Evolutionary conservation across 805 yeast species (phyloP).

Genomic region (Yarrowia bubula): DNA sequence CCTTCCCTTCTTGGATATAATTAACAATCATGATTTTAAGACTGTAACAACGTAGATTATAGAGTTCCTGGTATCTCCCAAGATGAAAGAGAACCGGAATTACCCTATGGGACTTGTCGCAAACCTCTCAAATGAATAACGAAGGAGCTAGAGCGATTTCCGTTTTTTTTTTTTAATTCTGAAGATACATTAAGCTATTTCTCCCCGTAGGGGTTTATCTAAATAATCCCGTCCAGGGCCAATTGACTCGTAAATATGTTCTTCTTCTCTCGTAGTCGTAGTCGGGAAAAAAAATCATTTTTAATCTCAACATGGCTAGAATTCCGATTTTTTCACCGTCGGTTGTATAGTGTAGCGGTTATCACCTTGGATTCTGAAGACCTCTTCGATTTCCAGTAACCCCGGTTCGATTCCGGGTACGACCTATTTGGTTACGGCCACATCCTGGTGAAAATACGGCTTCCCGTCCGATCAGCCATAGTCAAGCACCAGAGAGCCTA

Average conservation of each 20-base stretch:
- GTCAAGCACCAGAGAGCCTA: slow-evolving; percentile 27
- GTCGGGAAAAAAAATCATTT: not conserved
- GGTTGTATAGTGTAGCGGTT: slow-evolving; percentile 27
- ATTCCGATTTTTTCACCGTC: not conserved
- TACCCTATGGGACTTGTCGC: not conserved
- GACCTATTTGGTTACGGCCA: slow-evolving; percentile 24
- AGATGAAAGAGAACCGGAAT: not conserved
- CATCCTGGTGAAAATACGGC: slow-evolving; percentile 27
- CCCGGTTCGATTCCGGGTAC: slow-evolving; percentile 28
- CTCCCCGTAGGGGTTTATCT: no score
- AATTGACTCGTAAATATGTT: no score
- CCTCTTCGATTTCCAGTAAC: slow-evolving; percentile 20
- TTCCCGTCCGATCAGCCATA: slow-evolving; percentile 28
- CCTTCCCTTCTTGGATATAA: not conserved
- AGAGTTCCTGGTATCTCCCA: not conserved
- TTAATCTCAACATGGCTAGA: not conserved
- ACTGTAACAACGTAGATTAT: not conserved
- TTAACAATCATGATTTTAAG: not conserved
- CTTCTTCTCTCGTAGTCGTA: no score
- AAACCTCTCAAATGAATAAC: not conserved
- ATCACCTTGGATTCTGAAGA: slow-evolving; percentile 27
- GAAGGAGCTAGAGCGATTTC: not conserved
- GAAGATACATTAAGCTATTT: no score
- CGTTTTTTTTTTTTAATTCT: no score
- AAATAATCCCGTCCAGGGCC: no score